Evolutionary conservation across 1,139 yeast genomes (phyloP), one percentile per base, ranked within the genome.

Genomic region (Blastobotrys arbuscula): DNA sequence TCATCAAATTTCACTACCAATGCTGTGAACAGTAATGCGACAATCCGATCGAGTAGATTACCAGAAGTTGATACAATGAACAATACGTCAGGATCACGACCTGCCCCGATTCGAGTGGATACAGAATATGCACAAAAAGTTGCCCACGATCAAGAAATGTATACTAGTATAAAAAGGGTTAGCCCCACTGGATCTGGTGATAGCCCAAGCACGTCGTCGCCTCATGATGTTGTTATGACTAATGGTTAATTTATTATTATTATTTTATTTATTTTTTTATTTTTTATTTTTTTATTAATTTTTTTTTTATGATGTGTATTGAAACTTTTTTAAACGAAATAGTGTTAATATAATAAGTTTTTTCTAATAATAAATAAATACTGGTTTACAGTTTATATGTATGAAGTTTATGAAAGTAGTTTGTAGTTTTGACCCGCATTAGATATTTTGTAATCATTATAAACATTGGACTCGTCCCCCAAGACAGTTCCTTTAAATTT

Each of bases 401-500:
- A n/a, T n/a, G n/a, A n/a, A n/a, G n/a, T n/a, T n/a, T n/a, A n/a
- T n/a, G n/a, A n/a, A n/a, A n/a, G 9, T 18, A 19, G 20, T 36
- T 19, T 18, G 23, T 16, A 18, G 13, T 37, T 16, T 37, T 23
- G 21, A 26, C 41, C 12, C 2, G 63, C 64, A 13, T 63, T 63
- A 10, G 55, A 59, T 4, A 59, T 54, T n/a, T 45, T 50, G 19
- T 53, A 40, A 28, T 58, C 65, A 12, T 55, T 53, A 6, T 53
- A 56, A 4, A 51, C 53, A 20, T 52, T 51, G n/a, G 59, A 63
- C 35, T 59, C 51, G 45, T 53, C 55, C 44, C 59, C 56, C 39
- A 70, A 52, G 3, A 67, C 58, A 0, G 74, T 68, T 12, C 63
- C 63, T 24, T 60, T 65, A 50, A 68, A 66, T 41, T 64, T 56